Evolutionary conservation across 345 rosid genomes (phyloP).

Genomic region (Psidium friedrichsthalianum): DNA sequence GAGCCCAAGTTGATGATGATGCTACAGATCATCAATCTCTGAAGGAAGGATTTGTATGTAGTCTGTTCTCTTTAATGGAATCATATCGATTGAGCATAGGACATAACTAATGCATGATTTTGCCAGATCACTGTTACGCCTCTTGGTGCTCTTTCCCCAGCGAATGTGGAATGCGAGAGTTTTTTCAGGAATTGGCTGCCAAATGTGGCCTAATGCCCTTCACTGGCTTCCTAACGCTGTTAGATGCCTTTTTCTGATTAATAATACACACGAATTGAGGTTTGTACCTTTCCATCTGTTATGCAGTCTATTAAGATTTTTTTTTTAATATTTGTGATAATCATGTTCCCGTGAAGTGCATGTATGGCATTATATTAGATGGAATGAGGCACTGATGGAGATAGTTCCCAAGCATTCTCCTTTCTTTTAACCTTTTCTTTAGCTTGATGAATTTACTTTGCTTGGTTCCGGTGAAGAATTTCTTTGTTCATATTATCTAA

Average conservation of each 20-base stretch:
- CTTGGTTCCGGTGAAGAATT: background rate
- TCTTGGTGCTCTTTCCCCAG: conserved; percentile 64
- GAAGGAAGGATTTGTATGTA: conserved; percentile 66
- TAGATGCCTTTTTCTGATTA: background rate
- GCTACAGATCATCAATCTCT: conserved; percentile 49
- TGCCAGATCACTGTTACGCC: conserved; percentile 81
- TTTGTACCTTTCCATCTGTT: background rate
- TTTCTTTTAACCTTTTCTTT: background rate
- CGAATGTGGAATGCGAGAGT: conserved; percentile 31
- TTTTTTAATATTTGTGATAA: background rate
- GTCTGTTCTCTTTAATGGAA: background rate
- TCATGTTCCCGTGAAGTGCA: background rate
- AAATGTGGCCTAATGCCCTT: conserved; percentile 12
- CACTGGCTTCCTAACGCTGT: conserved; percentile 31
- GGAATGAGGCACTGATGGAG: background rate
- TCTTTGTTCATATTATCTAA: background rate
- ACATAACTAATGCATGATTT: background rate
- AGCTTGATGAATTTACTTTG: background rate
- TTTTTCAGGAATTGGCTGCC: conserved; percentile 69
- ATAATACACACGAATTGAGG: background rate
- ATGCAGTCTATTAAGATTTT: background rate
- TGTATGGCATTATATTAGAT: background rate
- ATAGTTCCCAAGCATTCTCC: background rate
- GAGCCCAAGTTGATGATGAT: conserved; percentile 25
- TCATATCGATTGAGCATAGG: background rate